Evolutionary conservation across 192 early-diverging fungal species (phyloP).

Genomic region (Mortierella claussenii): DNA sequence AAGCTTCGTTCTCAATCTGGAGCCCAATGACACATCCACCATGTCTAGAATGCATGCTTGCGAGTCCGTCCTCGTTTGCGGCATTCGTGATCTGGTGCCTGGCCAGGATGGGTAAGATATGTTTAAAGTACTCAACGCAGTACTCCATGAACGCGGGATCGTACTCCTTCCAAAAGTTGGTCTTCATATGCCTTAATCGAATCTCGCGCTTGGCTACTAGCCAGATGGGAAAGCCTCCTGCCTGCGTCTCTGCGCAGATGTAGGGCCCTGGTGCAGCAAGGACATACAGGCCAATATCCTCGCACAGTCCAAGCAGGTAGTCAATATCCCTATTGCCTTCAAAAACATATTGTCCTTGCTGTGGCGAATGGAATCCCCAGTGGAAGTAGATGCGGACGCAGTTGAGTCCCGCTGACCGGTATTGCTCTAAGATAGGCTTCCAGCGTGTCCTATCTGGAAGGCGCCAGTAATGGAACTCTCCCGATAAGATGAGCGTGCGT

Average conservation of each 20-base stretch:
- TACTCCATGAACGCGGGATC: slow-evolving; percentile 75
- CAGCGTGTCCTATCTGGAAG: slow-evolving; percentile 74
- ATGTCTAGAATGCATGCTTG: neutral
- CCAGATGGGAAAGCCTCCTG: slow-evolving; percentile 82
- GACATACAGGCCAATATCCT: slow-evolving; percentile 78
- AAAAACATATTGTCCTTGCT: slow-evolving; percentile 78
- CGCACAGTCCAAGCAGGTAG: slow-evolving; percentile 76
- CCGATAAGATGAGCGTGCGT: slow-evolving; percentile 71
- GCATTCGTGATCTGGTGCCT: slow-evolving; percentile 79
- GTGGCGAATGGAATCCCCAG: slow-evolving; percentile 89
- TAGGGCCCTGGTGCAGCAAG: slow-evolving; percentile 87
- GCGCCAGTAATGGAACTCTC: slow-evolving; percentile 93
- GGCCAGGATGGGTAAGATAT: slow-evolving; percentile 80
- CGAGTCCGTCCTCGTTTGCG: neutral
- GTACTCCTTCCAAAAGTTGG: slow-evolving; percentile 73
- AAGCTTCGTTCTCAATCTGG: slow-evolving; percentile 88
- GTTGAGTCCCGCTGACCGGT: slow-evolving; percentile 79
- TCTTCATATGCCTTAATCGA: slow-evolving; percentile 76
- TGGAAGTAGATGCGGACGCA: slow-evolving; percentile 90
- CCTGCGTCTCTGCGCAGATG: slow-evolving; percentile 85
- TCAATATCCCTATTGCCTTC: slow-evolving; percentile 78
- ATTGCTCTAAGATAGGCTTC: slow-evolving; percentile 73
- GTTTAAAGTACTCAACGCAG: slow-evolving; percentile 79
- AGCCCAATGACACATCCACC: slow-evolving; percentile 79
- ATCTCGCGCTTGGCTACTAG: slow-evolving; percentile 76